Percentiles rank a stretch among this genome's conserved stretches.
Evolutionary conservation across 2,329 filamentous ascomycete genomes (phyloP).

Genomic region (Torrubiellomyces zombiae): DNA sequence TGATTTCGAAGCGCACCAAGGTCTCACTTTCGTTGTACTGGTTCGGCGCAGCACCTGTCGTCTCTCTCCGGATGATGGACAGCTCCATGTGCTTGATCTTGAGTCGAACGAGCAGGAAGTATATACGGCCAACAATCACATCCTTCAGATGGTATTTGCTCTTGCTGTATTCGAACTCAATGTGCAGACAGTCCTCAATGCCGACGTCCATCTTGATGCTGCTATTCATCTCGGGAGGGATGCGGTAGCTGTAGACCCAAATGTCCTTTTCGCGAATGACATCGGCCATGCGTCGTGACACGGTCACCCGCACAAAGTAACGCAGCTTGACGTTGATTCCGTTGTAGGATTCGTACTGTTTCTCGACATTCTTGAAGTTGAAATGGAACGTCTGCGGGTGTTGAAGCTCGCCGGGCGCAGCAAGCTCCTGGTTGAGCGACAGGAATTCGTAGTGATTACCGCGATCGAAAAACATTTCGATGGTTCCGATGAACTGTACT

Average conservation of each 20-base stretch:
- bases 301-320: slow-evolving; percentile 95
- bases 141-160: slow-evolving; percentile 98
- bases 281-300: slow-evolving; percentile 91
- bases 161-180: slow-evolving; percentile 99
- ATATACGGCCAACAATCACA: slow-evolving; percentile 95
- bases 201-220: slow-evolving; percentile 99
- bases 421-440: slow-evolving; percentile 88
- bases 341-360: slow-evolving; percentile 99
- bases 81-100: slow-evolving; percentile 99
- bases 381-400: slow-evolving; percentile 98
- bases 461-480: slow-evolving; percentile 99
- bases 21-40: slow-evolving; percentile 99
- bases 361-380: slow-evolving; percentile 99
- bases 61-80: slow-evolving; percentile 92
- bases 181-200: slow-evolving; percentile 97
- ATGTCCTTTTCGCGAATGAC: slow-evolving; percentile 98
- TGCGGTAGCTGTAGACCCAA: slow-evolving; percentile 97
- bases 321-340: slow-evolving; percentile 98
- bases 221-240: slow-evolving; percentile 94
- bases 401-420: slow-evolving; percentile 90
- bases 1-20: slow-evolving; percentile 95
- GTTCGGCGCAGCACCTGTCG: slow-evolving; percentile 88
- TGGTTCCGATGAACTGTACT: slow-evolving; percentile 97
- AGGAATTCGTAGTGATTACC: slow-evolving; percentile 99
- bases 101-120: slow-evolving; percentile 87